A percentile compares a stretch with the other conserved stretches of the same genome.
phyloP scores from a whole-genome alignment of 176 grass and related monocot species.

The Thalia dealbata region DNA sequence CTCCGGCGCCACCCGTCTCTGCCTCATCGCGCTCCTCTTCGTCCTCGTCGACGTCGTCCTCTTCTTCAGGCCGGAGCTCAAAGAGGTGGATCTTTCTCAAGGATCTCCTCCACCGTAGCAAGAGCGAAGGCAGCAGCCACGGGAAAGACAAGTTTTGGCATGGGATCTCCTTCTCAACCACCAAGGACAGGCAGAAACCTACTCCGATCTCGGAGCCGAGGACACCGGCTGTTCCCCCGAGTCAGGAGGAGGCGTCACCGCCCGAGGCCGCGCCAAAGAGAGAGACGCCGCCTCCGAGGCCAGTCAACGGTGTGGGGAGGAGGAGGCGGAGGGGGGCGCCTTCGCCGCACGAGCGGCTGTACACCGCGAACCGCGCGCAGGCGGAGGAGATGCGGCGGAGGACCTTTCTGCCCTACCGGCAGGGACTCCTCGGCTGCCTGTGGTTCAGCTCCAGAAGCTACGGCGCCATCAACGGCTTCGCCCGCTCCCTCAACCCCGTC shows the following conservation, averaged over 20 bases:
- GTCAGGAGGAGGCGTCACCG: not conserved
- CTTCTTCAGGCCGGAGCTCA: constrained; percentile 2
- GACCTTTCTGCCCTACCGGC: constrained; percentile 57
- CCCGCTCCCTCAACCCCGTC: constrained; percentile 18
- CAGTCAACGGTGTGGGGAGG: not conserved
- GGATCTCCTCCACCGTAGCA: constrained; percentile 21
- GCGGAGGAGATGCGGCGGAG: constrained; percentile 28
- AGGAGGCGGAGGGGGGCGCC: constrained; percentile 15
- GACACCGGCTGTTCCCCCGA: not conserved
- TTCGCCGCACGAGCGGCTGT: constrained; percentile 13
- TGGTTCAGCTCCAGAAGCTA: constrained; percentile 46
- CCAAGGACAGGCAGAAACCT: constrained; percentile 12
- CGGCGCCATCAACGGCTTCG: constrained; percentile 36
- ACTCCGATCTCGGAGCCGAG: not conserved
- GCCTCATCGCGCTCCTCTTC: constrained; percentile 21
- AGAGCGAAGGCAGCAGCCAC: constrained; percentile 10
- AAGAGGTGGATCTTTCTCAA: constrained; percentile 24
- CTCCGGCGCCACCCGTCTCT: constrained; percentile 4
- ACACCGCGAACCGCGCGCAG: constrained; percentile 24
- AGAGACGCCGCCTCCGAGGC: not conserved
- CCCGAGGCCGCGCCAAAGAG: not conserved
- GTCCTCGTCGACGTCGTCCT: constrained; percentile 18
- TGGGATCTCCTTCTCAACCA: constrained; percentile 7
- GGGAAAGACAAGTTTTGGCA: constrained; percentile 17
- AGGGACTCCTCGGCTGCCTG: constrained; percentile 50